Evolutionary conservation across 2,329 filamentous ascomycete species (phyloP).

Genomic region (Eutypella sp.): DNA sequence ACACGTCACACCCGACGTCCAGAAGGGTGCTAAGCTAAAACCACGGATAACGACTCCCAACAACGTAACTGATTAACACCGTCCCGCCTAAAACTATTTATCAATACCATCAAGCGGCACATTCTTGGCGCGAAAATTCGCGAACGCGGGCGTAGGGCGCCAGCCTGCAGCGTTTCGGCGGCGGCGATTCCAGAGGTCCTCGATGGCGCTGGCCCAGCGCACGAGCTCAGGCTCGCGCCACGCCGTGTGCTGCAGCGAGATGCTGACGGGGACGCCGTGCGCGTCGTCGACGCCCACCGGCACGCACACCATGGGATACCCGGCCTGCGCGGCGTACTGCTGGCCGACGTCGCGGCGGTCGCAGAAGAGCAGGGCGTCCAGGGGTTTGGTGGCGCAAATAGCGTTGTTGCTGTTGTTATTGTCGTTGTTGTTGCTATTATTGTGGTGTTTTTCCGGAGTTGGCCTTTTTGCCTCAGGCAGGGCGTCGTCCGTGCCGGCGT

Average conservation of each 20-base stretch:
- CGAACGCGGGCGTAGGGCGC: background rate
- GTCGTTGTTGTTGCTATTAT: background rate
- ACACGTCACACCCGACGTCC: too few relatives aligned
- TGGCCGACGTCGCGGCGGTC: conserved; percentile 49
- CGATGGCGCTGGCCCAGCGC: conserved; percentile 58
- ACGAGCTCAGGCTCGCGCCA: conserved; percentile 55
- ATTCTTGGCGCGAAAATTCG: background rate
- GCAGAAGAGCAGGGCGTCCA: background rate
- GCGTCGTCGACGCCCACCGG: conserved; percentile 54
- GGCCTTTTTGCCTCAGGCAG: too few relatives aligned
- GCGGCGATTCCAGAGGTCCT: conserved; percentile 36
- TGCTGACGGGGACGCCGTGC: conserved; percentile 58
- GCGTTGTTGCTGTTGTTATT: background rate
- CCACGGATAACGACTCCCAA: too few relatives aligned
- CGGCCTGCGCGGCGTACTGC: conserved; percentile 66
- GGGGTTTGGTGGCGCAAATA: conserved; percentile 3
- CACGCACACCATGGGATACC: conserved; percentile 67
- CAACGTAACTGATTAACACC: background rate
- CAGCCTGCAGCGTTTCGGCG: background rate
- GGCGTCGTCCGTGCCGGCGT: too few relatives aligned
- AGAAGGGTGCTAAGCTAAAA: too few relatives aligned
- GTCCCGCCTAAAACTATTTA: background rate
- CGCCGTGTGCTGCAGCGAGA: conserved; percentile 55
- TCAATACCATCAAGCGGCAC: background rate
- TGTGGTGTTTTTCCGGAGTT: too few relatives aligned